Evolutionary conservation across 345 rosid species (phyloP).

Genomic region (Bretschneidera sinensis): DNA sequence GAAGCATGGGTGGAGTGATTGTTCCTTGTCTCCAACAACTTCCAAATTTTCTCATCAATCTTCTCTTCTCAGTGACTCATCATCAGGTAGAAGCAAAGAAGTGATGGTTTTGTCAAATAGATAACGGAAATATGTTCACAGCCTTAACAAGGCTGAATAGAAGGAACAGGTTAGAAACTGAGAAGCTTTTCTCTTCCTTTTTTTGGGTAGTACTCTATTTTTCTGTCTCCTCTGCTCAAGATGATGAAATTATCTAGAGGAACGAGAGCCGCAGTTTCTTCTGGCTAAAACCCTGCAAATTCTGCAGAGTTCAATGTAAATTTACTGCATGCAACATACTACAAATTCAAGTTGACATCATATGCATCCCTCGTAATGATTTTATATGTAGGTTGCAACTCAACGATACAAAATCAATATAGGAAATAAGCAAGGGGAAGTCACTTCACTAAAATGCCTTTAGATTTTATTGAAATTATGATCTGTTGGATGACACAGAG

Average conservation of each 20-base stretch:
- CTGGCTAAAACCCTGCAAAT: background rate
- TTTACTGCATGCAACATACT: background rate
- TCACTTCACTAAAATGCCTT: too few species aligned
- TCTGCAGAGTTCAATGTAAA: background rate
- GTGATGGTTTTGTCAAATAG: background rate
- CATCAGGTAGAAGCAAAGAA: background rate
- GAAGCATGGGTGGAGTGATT: slow-evolving; percentile 7
- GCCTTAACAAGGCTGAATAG: too few species aligned
- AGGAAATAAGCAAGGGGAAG: background rate
- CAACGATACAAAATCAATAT: background rate
- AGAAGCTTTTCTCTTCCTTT: background rate
- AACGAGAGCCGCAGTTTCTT: too few species aligned
- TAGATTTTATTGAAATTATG: too few species aligned
- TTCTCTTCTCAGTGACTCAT: slow-evolving; percentile 1
- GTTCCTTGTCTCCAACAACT: slow-evolving; percentile 15
- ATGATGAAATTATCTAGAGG: too few species aligned
- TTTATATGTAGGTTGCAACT: background rate
- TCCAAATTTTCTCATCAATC: slow-evolving; percentile 17
- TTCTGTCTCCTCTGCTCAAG: too few species aligned
- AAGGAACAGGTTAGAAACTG: background rate
- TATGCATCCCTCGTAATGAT: background rate
- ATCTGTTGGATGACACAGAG: too few species aligned
- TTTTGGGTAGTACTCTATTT: too few species aligned
- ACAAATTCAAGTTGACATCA: background rate
- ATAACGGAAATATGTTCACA: background rate